Evolutionary conservation across 257 asterid genomes (phyloP), one percentile per base, ranked within the genome.

Genomic region (Solanum habrochaites): DNA sequence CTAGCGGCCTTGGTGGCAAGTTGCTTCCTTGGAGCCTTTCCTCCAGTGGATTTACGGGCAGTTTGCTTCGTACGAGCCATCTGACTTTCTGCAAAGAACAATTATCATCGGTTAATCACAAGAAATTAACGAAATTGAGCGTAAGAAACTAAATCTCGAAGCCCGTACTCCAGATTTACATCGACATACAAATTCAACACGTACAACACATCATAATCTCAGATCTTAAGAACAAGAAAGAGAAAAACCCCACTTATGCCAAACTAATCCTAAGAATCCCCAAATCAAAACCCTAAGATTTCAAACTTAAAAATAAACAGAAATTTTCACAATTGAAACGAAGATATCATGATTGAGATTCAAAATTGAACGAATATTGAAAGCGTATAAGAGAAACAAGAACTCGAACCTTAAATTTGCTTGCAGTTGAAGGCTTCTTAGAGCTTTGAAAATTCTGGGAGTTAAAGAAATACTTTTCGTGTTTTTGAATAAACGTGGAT

Each of bases 1-100:
- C 87, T 80, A 5, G 87, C 87, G 0, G 86, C 86, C 77, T 83
- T 78, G 25, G 84, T 78, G 4, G 84, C 84, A 1, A 78, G 84
- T 4, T 78, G 84, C 42, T 78, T 78, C 84, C 84, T 78, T 45
- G 84, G 84, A 27, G 84, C 84, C 42, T 78, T 78, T 3, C 84
- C 84, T 78, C 84, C 84, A 4, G 84, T 78, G 4, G 84, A 78
- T 8, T 78, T 78, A 27, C 84, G 84, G 1, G 84, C 84, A 16
- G 84, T 78, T 27, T 78, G 84, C 18, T 78, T 78, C 0, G 84
- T 78, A 78, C 84, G 84, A 27, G 84, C 84, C 84, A 78, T 78
- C 10, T 27, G 66, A 78, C 0, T 15, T 43, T 16, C 64, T 45
- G 27, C 31, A 78, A 15, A 78, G 7, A 15, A 78, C 13, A 78